Evolutionary conservation across 768 basidiomycete species (phyloP), one percentile per base, ranked within the genome.

Genomic region (Terana coerulea): DNA sequence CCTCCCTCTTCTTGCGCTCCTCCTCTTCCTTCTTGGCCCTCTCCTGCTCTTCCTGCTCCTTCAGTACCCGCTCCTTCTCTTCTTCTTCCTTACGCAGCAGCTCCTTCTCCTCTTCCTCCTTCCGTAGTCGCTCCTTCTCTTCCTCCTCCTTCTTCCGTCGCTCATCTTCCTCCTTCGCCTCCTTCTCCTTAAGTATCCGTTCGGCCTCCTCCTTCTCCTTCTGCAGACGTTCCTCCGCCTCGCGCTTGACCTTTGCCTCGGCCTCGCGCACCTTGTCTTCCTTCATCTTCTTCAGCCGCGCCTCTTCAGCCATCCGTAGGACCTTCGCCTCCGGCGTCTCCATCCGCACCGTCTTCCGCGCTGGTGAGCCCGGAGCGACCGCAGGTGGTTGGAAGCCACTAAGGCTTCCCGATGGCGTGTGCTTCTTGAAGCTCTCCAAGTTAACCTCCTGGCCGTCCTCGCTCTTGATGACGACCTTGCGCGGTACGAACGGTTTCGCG

Each of bases 401-500:
- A 17, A 53, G 19, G 41, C 51, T 49, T 17, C 34, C 34, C n/a
- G 47, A 37, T 2, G 61, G 72, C 35, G 71, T 64, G 56, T 80
- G 77, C 29, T 73, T 75, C 62, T 73, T 77, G 49, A 87, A 70
- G 31, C 73, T 63, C 49, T 78, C 79, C 36, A 91, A 50, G 33
- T 79, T 75, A 44, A 90, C 71, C 67, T 87, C 85, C 21, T 68
- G 75, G 26, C 89, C 89, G 37, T 84, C 79, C 35, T 76, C 69
- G 49, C 70, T 79, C 68, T 86, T 88, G 53, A 89, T 72, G 28
- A 57, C 63, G 42, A 79, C 77, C 40, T 37, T 34, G 81, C 71
- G 61, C 6, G 89, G 88, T 15, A 89, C 81, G 63, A 91, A 91
- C 2, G 84, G 62, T 51, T 67, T 75, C 3, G 88, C 87, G 60